Evolutionary conservation across 179 eudicot genomes (phyloP).

Genomic region (Camellia oleifera): DNA sequence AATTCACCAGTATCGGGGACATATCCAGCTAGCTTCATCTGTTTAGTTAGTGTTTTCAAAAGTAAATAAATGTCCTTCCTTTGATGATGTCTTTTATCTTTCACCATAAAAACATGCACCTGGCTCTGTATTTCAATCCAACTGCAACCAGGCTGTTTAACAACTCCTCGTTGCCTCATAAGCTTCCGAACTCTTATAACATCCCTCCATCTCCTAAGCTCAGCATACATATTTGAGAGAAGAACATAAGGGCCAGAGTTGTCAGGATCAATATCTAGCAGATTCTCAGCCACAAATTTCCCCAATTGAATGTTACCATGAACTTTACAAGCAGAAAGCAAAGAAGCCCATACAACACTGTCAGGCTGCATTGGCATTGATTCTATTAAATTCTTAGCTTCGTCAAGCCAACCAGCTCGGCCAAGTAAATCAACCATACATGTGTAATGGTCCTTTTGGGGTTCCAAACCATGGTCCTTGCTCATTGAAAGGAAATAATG

Average conservation of each 20-base stretch:
- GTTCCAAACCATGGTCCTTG: conserved; percentile 44
- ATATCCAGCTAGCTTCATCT: conserved; percentile 64
- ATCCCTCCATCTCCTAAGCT: conserved; percentile 56
- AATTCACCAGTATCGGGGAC: conserved; percentile 46
- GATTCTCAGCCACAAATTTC: conserved; percentile 52
- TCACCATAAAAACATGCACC: conserved; percentile 64
- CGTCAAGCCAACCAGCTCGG: conserved; percentile 56
- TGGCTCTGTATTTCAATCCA: conserved; percentile 61
- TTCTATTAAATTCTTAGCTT: conserved; percentile 50
- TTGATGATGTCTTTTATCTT: conserved; percentile 49
- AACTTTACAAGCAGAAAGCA: conserved; percentile 69
- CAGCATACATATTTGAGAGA: conserved; percentile 72
- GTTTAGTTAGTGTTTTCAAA: conserved; percentile 43
- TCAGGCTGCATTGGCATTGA: conserved; percentile 62
- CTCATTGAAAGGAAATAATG: conserved; percentile 54
- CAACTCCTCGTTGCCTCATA: conserved; percentile 52
- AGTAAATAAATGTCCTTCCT: conserved; percentile 37
- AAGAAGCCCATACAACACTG: conserved; percentile 53
- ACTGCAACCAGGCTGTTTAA: conserved; percentile 75
- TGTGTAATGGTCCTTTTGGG: conserved; percentile 58
- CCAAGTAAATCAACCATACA: conserved; percentile 81
- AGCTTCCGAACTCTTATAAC: conserved; percentile 51
- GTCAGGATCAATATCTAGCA: conserved; percentile 51
- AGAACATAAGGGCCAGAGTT: conserved; percentile 67
- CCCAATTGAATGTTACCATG: conserved; percentile 57